These are phyloP conservation scores for Allium fistulosum DNA, from an alignment of 106 monocot species.

Conservation along the genomic window DNA sequence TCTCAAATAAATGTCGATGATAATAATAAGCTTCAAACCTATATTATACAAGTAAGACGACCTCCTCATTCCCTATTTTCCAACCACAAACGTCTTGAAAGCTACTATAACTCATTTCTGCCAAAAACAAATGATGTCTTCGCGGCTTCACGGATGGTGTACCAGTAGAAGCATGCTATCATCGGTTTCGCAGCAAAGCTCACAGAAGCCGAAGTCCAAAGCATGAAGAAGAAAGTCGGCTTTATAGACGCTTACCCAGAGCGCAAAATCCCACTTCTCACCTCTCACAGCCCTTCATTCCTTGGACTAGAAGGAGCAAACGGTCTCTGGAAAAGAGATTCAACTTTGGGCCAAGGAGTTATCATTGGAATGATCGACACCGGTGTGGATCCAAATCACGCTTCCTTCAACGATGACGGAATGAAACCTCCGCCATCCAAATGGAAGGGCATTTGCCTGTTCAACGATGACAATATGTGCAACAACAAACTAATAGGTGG, in stretches of 20 bases:
- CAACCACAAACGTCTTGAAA: background rate
- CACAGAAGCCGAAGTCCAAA: constrained; percentile 2
- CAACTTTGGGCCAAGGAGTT: constrained; percentile 15
- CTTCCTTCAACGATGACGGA: constrained; percentile 27
- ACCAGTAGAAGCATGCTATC: constrained; percentile 6
- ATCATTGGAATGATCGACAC: constrained; percentile 38
- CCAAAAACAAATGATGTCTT: background rate
- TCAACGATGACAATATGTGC: constrained; percentile 3
- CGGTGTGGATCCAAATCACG: constrained; percentile 20
- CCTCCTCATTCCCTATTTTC: background rate
- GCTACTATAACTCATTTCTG: constrained; percentile 19
- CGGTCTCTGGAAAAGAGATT: constrained; percentile 6
- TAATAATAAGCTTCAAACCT: background rate
- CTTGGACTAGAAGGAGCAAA: constrained; percentile 7
- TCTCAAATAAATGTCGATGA: background rate
- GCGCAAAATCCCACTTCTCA: background rate
- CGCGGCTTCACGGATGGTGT: background rate
- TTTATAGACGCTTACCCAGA: constrained; percentile 10
- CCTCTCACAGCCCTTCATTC: constrained; percentile 34
- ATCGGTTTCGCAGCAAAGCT: constrained; percentile 19
- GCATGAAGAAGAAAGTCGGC: constrained; percentile 8
- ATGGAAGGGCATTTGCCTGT: constrained; percentile 24
- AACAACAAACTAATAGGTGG: constrained; percentile 30
- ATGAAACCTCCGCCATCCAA: constrained; percentile 28
- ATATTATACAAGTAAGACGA: background rate